Percentiles rank a stretch among this genome's conserved stretches.
Evolutionary conservation across 495 filamentous ascomycete species (phyloP).

Genomic region (Cryomyces antarcticus): DNA sequence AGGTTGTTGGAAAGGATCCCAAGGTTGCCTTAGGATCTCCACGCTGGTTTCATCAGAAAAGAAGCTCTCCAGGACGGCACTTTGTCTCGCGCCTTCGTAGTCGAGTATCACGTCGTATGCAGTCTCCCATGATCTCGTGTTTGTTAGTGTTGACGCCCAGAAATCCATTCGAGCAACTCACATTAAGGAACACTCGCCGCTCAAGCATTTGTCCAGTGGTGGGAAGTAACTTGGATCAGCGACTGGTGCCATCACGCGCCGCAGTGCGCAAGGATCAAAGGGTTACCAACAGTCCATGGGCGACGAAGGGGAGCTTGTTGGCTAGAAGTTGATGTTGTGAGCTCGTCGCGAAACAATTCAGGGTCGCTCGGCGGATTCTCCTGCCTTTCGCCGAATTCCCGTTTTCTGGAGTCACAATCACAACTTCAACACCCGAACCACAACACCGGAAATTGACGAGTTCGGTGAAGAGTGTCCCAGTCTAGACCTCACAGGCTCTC

Average conservation of each 20-base stretch:
- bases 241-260: not conserved
- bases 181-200: slow-evolving; percentile 36
- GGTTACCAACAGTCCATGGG: too few relatives aligned
- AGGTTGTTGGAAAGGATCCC: slow-evolving; percentile 38
- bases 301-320: too few relatives aligned
- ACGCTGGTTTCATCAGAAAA: slow-evolving; percentile 45
- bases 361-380: too few relatives aligned
- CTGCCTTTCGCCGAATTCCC: too few relatives aligned
- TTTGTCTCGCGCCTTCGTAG: slow-evolving; percentile 24
- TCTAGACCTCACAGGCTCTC: not conserved
- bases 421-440: not conserved
- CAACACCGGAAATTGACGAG: not conserved
- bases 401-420: too few relatives aligned
- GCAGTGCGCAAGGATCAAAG: not conserved
- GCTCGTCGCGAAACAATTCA: too few relatives aligned
- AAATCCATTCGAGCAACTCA: slow-evolving; percentile 15
- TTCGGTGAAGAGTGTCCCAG: not conserved
- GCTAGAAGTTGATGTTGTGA: too few relatives aligned
- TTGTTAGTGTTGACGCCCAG: not conserved
- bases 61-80: slow-evolving; percentile 35
- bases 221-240: slow-evolving; percentile 29
- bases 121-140: slow-evolving; percentile 51
- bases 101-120: slow-evolving; percentile 46
- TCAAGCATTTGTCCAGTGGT: slow-evolving; percentile 41
- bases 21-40: slow-evolving; percentile 40